phyloP scores from a whole-genome alignment of 1,284 basidiomycete species.

The Clitocybe nebularis region DNA sequence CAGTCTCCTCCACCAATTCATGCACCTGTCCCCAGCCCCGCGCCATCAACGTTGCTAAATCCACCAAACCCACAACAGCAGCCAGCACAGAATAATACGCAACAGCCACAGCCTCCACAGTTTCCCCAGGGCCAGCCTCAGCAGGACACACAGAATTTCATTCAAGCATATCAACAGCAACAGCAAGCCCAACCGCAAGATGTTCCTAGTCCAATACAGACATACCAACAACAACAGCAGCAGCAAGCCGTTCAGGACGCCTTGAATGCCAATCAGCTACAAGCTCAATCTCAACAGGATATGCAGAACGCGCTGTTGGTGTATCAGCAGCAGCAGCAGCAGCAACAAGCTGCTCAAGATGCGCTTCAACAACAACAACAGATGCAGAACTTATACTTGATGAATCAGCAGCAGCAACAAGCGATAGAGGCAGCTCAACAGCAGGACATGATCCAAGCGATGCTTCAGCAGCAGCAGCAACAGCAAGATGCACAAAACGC shows the following conservation, averaged over 20 bases:
- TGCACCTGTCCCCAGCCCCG: no score
- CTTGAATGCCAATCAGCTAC: neutral
- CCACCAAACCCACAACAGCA: no score
- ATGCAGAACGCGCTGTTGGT: neutral
- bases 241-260: neutral
- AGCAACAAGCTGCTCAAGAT: neutral
- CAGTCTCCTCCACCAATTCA: no score
- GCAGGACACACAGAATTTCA: no score
- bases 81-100: no score
- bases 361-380: constrained; percentile 1
- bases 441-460: neutral
- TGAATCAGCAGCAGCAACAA: neutral
- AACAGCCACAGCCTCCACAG: no score
- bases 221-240: neutral
- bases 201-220: no score
- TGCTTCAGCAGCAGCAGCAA: neutral
- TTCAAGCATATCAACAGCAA: no score
- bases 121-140: no score
- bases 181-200: no score
- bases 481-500: neutral
- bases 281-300: neutral
- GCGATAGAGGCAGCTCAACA: neutral
- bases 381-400: neutral
- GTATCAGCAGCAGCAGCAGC: neutral
- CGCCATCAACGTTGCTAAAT: no score